Conservation (phyloP, 1,284 basidiomycete species). For the Ustilago hordei region DNA sequence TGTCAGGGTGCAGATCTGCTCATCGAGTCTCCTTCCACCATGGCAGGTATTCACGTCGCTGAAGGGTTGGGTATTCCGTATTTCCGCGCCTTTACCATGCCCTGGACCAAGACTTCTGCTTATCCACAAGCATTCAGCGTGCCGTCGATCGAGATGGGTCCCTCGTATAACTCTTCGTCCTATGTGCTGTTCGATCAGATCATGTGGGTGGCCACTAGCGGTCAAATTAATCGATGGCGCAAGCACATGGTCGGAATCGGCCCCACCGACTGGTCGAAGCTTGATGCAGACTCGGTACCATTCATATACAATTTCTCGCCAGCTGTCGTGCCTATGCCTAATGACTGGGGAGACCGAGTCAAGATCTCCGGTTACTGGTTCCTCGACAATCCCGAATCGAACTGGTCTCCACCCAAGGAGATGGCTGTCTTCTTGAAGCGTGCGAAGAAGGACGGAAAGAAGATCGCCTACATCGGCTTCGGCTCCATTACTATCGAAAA, state of each 20-base stretch:
- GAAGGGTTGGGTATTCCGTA: constrained; percentile 63
- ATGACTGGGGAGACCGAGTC: constrained; percentile 62
- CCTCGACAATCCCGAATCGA: constrained; percentile 70
- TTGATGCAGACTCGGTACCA: constrained; percentile 52
- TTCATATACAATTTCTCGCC: constrained; percentile 68
- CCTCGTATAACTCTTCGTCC: constrained; percentile 56
- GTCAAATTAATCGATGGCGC: constrained; percentile 65
- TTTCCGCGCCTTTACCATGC: constrained; percentile 67
- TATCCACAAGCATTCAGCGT: constrained; percentile 67
- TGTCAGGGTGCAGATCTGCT: constrained; percentile 64
- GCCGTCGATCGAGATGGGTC: constrained; percentile 51
- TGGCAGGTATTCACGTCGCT: constrained; percentile 65
- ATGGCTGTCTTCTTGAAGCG: constrained; percentile 75
- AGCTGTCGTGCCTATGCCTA: constrained; percentile 58
- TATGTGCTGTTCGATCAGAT: constrained; percentile 62
- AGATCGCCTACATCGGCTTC: constrained; percentile 66
- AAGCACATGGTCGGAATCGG: constrained; percentile 57
- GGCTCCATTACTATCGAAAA: constrained; percentile 70
- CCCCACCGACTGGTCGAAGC: constrained; percentile 49
- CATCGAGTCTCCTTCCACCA: constrained; percentile 63
- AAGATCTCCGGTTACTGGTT: constrained; percentile 65
- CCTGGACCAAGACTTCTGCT: constrained; percentile 59
- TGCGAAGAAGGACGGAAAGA: constrained; percentile 75
- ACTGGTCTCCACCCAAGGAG: constrained; percentile 75
- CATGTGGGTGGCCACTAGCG: constrained; percentile 62